Base-by-base conservation (phyloP, 2,329 filamentous ascomycete species). In the Pseudopyrenochaeta lycopersici region DNA sequence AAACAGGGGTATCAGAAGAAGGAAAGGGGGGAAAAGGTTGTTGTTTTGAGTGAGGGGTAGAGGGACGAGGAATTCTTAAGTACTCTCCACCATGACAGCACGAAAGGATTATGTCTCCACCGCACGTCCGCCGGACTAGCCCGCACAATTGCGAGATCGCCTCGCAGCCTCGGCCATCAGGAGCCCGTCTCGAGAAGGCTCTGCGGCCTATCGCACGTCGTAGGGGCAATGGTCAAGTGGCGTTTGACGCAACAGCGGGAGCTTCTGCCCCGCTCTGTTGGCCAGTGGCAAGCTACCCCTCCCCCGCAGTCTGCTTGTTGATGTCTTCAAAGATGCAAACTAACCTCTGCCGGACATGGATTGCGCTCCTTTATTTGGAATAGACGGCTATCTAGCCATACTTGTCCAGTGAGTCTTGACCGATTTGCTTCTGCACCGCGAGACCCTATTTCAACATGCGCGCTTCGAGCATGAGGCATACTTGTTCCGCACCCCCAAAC, bases 131-230 rank as follows among this genome's bases (percentile, higher is more conserved):
- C 65, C 59, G 40, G 59, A 4, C 49, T 41, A 54, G 51, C 48
- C 52, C 38, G 41, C 49, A 47, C 56, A 44, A 27, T 39, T 53
- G 38, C 42, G 36, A 51, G 49, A 68, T 59, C 35, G 49, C 43
- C 58, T 41, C 58, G 49, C 60, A 67, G 68, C 65, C 70, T 74
- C 71, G 72, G 72, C 58, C 66, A 55, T 65, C 56, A 66, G 70
- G 64, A 71, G 63, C 62, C 63, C 58, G 56, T 60, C 58, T 58
- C 47, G 49, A 64, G 56, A 52, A 48, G 46, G 45, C 40, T 46
- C 14, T 17, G 56, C 54, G 53, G 56, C 64, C 67, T 66, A 66
- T 71, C 53, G 68, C 53, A 45, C 33, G 47, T 43, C 21, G 29
- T 43, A 20, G 51, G 52, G 49, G 38, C 39, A 56, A 52, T 32